Percentiles rank a stretch among this genome's conserved stretches.
phyloP scores from a whole-genome alignment of 306 rosid genomes.

The Citrullus colocynthis region DNA sequence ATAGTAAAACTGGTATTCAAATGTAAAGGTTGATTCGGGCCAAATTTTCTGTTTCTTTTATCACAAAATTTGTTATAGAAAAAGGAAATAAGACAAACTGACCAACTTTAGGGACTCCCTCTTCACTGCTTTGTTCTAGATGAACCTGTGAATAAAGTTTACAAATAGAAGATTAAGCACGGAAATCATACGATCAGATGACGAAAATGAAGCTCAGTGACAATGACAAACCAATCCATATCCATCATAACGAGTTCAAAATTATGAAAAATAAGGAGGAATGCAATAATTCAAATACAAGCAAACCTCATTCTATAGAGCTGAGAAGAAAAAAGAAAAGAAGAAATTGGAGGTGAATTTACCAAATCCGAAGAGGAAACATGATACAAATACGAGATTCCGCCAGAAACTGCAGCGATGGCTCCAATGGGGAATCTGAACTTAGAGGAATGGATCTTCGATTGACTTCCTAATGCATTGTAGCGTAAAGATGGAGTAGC shows the following conservation, averaged over 20 bases:
- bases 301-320: not conserved
- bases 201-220: not conserved
- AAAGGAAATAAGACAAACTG: slow-evolving; percentile 14
- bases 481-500: slow-evolving; percentile 42
- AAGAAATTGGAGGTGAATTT: not conserved
- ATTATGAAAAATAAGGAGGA: not conserved
- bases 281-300: not conserved
- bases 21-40: not conserved
- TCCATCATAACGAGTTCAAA: not conserved
- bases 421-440: slow-evolving; percentile 56
- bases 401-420: slow-evolving; percentile 74
- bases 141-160: slow-evolving; percentile 28
- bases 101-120: slow-evolving; percentile 33
- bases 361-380: slow-evolving; percentile 52
- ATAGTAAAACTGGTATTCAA: not conserved
- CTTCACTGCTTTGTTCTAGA: slow-evolving; percentile 35
- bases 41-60: not conserved
- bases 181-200: not conserved
- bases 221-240: not conserved
- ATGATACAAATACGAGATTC: slow-evolving; percentile 53
- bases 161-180: not conserved
- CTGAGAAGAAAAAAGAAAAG: not conserved
- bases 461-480: slow-evolving; percentile 24
- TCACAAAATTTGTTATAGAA: not conserved
- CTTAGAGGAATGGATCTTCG: slow-evolving; percentile 23